phyloP scores from a whole-genome alignment of 164 flowering plant species.

The Chimonanthus praecox region DNA sequence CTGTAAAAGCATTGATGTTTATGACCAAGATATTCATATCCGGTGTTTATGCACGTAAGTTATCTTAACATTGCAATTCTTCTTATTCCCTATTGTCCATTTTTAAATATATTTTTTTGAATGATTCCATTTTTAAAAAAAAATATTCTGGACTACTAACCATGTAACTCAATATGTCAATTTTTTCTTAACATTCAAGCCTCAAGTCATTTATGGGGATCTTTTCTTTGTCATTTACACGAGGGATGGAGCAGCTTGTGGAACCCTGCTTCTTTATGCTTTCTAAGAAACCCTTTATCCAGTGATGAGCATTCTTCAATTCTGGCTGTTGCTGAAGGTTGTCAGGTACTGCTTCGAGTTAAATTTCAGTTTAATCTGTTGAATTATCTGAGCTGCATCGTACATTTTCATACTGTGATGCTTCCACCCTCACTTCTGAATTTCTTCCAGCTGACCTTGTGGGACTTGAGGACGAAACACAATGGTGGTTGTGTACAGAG shows the following conservation, averaged over 20 bases:
- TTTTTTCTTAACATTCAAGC: conserved; percentile 2
- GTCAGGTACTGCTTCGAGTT: conserved; percentile 42
- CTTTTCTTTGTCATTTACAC: neutral
- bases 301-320: conserved; percentile 41
- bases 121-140: neutral
- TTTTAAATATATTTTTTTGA: too few species aligned
- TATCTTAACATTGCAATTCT: neutral
- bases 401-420: neutral
- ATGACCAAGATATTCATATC: conserved; percentile 82
- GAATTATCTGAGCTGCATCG: neutral
- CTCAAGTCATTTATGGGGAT: neutral
- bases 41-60: conserved; percentile 71
- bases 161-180: neutral
- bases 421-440: conserved; percentile 7
- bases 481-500: conserved; percentile 77
- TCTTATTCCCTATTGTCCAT: neutral
- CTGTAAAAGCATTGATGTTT: conserved; percentile 68
- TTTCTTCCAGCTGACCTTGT: conserved; percentile 53
- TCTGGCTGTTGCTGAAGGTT: conserved; percentile 73
- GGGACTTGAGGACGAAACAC: conserved; percentile 78
- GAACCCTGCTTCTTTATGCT: conserved; percentile 67
- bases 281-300: conserved; percentile 30
- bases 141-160: neutral
- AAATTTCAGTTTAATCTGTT: neutral
- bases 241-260: conserved; percentile 41